These are phyloP conservation scores for Meyerozyma guilliermondii DNA, from an alignment of 1,139 yeast species.

Conservation along the genomic window DNA sequence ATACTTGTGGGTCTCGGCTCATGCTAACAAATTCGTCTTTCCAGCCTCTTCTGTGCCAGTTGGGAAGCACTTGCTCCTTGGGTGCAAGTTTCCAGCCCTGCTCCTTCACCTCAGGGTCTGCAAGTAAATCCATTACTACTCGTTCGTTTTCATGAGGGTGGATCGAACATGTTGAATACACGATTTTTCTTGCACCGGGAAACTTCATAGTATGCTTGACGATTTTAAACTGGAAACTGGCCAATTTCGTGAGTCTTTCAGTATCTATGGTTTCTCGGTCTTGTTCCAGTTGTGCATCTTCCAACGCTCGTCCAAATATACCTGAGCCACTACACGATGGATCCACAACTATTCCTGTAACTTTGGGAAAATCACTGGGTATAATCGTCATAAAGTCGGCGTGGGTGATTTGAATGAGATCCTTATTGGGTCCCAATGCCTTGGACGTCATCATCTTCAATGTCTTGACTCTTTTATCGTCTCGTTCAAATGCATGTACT, in stretches of 20 bases:
- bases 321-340: constrained; percentile 99
- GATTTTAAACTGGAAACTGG: constrained; percentile 82
- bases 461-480: constrained; percentile 64
- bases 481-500: constrained; percentile 85
- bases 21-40: constrained; percentile 55
- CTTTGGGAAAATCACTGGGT: constrained; percentile 57
- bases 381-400: constrained; percentile 76
- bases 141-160: constrained; percentile 92
- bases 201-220: constrained; percentile 84
- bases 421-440: constrained; percentile 58
- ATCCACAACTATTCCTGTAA: constrained; percentile 83
- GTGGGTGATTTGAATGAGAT: constrained; percentile 63
- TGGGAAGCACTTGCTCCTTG: constrained; percentile 62
- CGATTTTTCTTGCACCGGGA: constrained; percentile 73
- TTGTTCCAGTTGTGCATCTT: constrained; percentile 42
- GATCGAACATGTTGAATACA: constrained; percentile 92
- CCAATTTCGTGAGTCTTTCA: constrained; percentile 63
- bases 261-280: constrained; percentile 42
- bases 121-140: constrained; percentile 73
- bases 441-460: constrained; percentile 70
- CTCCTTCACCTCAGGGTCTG: constrained; percentile 53
- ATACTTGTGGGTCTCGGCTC: constrained; percentile 39
- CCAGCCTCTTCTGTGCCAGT: constrained; percentile 84
- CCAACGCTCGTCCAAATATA: constrained; percentile 77
- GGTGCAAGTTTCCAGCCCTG: constrained; percentile 75